These are phyloP conservation scores for Ogataea polymorpha DNA, from an alignment of 805 yeast genomes.

Conservation along the genomic window DNA sequence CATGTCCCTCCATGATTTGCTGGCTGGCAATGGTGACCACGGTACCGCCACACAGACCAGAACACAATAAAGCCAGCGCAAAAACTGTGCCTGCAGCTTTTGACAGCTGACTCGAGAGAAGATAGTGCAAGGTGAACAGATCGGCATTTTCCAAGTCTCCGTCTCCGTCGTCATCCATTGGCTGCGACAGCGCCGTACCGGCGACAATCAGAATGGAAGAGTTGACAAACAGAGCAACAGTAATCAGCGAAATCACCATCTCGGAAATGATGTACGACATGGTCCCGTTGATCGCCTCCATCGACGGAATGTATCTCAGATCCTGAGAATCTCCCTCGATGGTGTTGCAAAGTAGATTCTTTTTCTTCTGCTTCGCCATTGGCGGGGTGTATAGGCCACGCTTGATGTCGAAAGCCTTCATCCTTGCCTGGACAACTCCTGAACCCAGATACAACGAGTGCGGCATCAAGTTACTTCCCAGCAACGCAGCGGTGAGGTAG, in stretches of 20 bases:
- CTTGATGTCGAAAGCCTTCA: slow-evolving; percentile 72
- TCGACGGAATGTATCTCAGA: slow-evolving; percentile 59
- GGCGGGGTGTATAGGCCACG: slow-evolving; percentile 55
- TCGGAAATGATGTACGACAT: slow-evolving; percentile 81
- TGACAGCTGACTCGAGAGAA: slow-evolving; percentile 67
- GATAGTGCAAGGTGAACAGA: slow-evolving; percentile 71
- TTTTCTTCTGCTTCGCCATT: slow-evolving; percentile 15
- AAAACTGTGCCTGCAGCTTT: slow-evolving; percentile 86
- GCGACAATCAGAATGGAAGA: slow-evolving; percentile 88
- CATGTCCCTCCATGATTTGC: slow-evolving; percentile 88
- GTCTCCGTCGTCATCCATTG: slow-evolving; percentile 41
- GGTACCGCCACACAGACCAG: slow-evolving; percentile 95
- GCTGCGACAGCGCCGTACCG: slow-evolving; percentile 68
- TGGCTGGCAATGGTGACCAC: slow-evolving; percentile 94
- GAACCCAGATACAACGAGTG: slow-evolving; percentile 86
- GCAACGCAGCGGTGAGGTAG: slow-evolving; percentile 75
- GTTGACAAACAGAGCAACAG: slow-evolving; percentile 91
- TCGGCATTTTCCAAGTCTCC: slow-evolving; percentile 76
- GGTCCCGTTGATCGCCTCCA: slow-evolving; percentile 75
- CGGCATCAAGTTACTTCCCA: slow-evolving; percentile 96
- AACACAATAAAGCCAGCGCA: slow-evolving; percentile 82
- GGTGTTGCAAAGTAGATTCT: slow-evolving; percentile 34
- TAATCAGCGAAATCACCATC: slow-evolving; percentile 72
- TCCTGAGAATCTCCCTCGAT: slow-evolving; percentile 19
- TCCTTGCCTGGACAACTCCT: slow-evolving; percentile 82